Evolutionary conservation across 768 basidiomycete genomes (phyloP).

Genomic region (Lactifluus piperatus): DNA sequence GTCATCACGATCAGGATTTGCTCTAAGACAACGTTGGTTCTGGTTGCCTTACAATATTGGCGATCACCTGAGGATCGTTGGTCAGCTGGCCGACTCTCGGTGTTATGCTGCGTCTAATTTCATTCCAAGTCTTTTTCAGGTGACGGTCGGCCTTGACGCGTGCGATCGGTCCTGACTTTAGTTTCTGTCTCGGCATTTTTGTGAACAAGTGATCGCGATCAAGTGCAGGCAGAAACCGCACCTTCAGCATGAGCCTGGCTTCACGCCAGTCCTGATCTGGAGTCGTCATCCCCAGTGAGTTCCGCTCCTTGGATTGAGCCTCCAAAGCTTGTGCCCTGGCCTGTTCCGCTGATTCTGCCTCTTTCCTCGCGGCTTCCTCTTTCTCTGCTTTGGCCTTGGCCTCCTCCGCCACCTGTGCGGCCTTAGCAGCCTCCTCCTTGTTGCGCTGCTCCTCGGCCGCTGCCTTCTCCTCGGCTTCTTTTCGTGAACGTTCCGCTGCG

Average conservation of each 20-base stretch:
- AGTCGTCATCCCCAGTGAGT: conserved; percentile 42
- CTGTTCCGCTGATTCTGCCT: conserved; percentile 26
- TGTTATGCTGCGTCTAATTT: conserved; percentile 66
- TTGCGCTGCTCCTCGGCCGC: conserved; percentile 25
- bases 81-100: conserved; percentile 86
- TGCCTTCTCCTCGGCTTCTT: conserved; percentile 24
- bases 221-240: conserved; percentile 24
- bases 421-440: conserved; percentile 23
- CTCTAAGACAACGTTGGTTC: conserved; percentile 10
- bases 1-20: conserved; percentile 19
- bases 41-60: conserved; percentile 47
- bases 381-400: conserved; percentile 24
- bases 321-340: conserved; percentile 31
- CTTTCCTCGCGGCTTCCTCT: conserved; percentile 29
- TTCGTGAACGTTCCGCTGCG: conserved; percentile 40
- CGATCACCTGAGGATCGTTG: conserved; percentile 52
- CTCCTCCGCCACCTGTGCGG: conserved; percentile 21
- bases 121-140: conserved; percentile 54
- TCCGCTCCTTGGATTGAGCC: conserved; percentile 33
- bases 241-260: conserved; percentile 47
- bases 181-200: conserved; percentile 31
- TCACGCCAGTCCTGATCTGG: conserved; percentile 57
- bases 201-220: conserved; percentile 17
- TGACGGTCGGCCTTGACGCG: conserved; percentile 50
- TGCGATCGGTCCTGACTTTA: conserved; percentile 59